phyloP scores from a whole-genome alignment of 2,329 filamentous ascomycete genomes.

The Phaeosphaeriaceae sp. region DNA sequence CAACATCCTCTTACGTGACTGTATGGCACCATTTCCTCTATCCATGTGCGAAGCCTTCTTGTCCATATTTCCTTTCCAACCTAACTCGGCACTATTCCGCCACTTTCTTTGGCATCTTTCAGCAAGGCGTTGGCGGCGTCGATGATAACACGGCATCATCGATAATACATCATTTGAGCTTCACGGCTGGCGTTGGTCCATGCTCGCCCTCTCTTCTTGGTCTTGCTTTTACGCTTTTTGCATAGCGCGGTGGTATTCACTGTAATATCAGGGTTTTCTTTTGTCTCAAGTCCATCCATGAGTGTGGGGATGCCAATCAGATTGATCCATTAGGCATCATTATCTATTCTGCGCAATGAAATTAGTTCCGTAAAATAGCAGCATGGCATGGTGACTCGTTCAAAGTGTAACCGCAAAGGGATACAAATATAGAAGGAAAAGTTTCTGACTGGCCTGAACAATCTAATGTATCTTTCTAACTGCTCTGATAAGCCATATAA shows the following conservation, averaged over 20 bases:
- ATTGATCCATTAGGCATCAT: neutral
- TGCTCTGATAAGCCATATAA: no score
- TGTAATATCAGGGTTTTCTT: constrained; percentile 26
- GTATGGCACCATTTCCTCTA: neutral
- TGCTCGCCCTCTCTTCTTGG: constrained; percentile 1
- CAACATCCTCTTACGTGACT: no score
- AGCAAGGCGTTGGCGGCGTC: constrained; percentile 36
- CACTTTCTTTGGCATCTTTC: constrained; percentile 22
- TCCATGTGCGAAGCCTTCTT: constrained; percentile 12
- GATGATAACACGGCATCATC: constrained; percentile 17
- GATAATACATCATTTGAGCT: constrained; percentile 18
- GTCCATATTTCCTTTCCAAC: constrained; percentile 12
- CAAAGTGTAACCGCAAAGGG: no score
- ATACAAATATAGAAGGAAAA: no score
- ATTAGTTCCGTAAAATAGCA: no score
- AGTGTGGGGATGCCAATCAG: neutral
- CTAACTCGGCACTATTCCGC: constrained; percentile 1
- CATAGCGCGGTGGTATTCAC: constrained; percentile 27
- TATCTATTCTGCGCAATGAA: neutral
- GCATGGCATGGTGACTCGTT: no score
- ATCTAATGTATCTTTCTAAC: no score
- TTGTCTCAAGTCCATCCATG: constrained; percentile 2
- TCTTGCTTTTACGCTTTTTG: constrained; percentile 21
- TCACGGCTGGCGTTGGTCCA: constrained; percentile 11
- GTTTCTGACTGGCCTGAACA: no score